phyloP scores from a whole-genome alignment of 805 yeast genomes.

The Metschnikowia shivogae region DNA sequence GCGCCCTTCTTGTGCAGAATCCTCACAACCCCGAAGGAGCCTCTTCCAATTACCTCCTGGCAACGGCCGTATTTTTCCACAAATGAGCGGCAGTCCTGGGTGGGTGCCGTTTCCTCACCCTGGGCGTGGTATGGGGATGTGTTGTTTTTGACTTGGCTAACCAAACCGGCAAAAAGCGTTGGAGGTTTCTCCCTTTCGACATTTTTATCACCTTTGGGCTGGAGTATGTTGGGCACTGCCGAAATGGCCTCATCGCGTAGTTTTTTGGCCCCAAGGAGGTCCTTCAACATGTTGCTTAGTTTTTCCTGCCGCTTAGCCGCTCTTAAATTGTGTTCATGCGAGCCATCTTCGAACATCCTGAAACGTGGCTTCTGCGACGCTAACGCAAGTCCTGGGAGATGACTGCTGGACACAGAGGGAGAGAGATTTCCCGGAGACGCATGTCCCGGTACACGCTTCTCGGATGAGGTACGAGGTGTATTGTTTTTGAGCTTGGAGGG shows the following conservation, averaged over 20 bases:
- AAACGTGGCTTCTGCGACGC: slow-evolving; percentile 42
- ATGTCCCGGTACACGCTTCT: slow-evolving; percentile 12
- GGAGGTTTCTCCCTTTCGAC: slow-evolving; percentile 46
- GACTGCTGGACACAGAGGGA: slow-evolving; percentile 11
- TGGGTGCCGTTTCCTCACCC: slow-evolving; percentile 13
- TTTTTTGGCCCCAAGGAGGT: slow-evolving; percentile 69
- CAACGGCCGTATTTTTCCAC: slow-evolving; percentile 90
- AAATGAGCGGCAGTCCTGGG: slow-evolving; percentile 52
- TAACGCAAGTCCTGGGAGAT: slow-evolving; percentile 12
- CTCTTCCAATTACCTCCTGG: slow-evolving; percentile 91
- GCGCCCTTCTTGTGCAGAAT: slow-evolving; percentile 67
- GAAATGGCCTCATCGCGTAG: slow-evolving; percentile 65
- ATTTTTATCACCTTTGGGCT: slow-evolving; percentile 17
- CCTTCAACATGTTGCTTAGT: slow-evolving; percentile 68
- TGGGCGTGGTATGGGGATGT: slow-evolving; percentile 23
- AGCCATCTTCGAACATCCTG: slow-evolving; percentile 58
- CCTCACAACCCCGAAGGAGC: slow-evolving; percentile 91
- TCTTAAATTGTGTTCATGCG: slow-evolving; percentile 75
- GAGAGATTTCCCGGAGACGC: slow-evolving; percentile 9
- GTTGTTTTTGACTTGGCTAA: slow-evolving; percentile 49
- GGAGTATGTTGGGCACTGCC: slow-evolving; percentile 66
- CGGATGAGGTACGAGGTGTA: slow-evolving; percentile 21
- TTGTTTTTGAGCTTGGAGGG: slow-evolving; percentile 14
- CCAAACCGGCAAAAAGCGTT: slow-evolving; percentile 64
- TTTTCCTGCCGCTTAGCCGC: slow-evolving; percentile 78